A percentile compares a stretch with the other conserved stretches of the same genome.
Conservation (phyloP, 1,139 yeast species). For the Pichia sp. region DNA sequence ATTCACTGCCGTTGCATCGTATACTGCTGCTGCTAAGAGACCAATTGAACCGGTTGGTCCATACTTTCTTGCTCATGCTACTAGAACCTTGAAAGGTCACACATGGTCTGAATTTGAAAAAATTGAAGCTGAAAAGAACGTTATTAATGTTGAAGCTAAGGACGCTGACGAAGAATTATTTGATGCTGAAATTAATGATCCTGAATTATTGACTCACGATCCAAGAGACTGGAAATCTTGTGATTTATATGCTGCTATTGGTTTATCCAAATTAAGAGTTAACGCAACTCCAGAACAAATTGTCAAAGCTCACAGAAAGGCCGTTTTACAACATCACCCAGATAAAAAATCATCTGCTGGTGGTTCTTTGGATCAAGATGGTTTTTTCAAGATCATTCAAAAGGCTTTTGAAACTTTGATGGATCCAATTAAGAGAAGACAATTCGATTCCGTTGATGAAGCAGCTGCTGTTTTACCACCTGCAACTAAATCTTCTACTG, state of each 20-base stretch:
- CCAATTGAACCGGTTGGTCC: slow-evolving; percentile 97
- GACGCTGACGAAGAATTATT: slow-evolving; percentile 67
- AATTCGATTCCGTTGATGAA: slow-evolving; percentile 91
- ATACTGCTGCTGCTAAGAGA: slow-evolving; percentile 62
- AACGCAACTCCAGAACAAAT: slow-evolving; percentile 89
- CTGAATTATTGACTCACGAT: slow-evolving; percentile 70
- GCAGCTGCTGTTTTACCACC: slow-evolving; percentile 84
- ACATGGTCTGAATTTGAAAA: slow-evolving; percentile 98
- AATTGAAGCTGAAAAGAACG: slow-evolving; percentile 87
- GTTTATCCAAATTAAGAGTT: slow-evolving; percentile 85
- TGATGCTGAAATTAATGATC: slow-evolving; percentile 54
- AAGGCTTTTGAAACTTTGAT: slow-evolving; percentile 88
- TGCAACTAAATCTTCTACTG: slow-evolving; percentile 20
- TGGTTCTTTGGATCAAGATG: slow-evolving; percentile 75
- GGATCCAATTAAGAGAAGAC: slow-evolving; percentile 81
- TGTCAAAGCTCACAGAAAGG: slow-evolving; percentile 94
- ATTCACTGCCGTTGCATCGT: slow-evolving; percentile 38
- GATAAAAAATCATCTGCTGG: slow-evolving; percentile 87
- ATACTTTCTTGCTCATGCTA: slow-evolving; percentile 91
- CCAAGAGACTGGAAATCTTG: slow-evolving; percentile 98
- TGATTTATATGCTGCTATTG: slow-evolving; percentile 93
- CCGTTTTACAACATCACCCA: slow-evolving; percentile 95
- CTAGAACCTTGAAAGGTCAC: slow-evolving; percentile 93
- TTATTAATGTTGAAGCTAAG: slow-evolving; percentile 59
- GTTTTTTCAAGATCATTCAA: slow-evolving; percentile 96